Base-by-base conservation (phyloP, 1,284 basidiomycete species). In the Marasmius oreades region DNA sequence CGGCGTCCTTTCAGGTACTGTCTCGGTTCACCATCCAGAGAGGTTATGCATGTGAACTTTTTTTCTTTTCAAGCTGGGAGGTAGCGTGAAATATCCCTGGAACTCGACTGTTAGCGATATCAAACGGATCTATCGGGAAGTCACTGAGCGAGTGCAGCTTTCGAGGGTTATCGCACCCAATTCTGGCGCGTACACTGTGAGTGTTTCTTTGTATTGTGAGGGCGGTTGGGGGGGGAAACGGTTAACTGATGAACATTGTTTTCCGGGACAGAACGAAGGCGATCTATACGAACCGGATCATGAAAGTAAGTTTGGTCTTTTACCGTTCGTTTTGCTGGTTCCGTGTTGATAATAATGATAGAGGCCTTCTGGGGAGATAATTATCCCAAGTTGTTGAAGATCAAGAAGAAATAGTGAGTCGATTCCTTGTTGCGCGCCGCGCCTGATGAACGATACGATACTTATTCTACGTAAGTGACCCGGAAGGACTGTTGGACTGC, bases 361-460 rank as follows among this genome's bases (percentile, higher is more conserved):
- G 73, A 66, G 10, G 68, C 79, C 1, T 84, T 82, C 64, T 85
- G 81, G 82, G 82, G 81, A 1, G 60, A 66, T 0, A 77, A 85
- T 62, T 81, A 85, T 62, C 56, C 67, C 0, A 65, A 69, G 53
- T 67, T 85, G 1, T 66, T 82, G 16, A 56, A 62, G 11, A 74
- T 84, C 59, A 85, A 85, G 69, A 58, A 75, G 60, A 80, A 81
- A 69, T 85, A 84, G 81, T 84, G 61, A 53, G 78, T 67, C 28
- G 28, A 10, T 45, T 36, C 16, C 12, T 28, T 42, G 11, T 10
- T 52, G n/a, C n/a, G n/a, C n/a, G n/a, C n/a, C n/a, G n/a, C n/a
- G 12, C 34, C 45, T 12, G 7, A 42, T 7, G 14, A 20, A 37
- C 43, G 50, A 55, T 23, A 66, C n/a, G n/a, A n/a, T n/a, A 23